phyloP scores from a whole-genome alignment of 768 basidiomycete species.

The Lentinus brumalis region DNA sequence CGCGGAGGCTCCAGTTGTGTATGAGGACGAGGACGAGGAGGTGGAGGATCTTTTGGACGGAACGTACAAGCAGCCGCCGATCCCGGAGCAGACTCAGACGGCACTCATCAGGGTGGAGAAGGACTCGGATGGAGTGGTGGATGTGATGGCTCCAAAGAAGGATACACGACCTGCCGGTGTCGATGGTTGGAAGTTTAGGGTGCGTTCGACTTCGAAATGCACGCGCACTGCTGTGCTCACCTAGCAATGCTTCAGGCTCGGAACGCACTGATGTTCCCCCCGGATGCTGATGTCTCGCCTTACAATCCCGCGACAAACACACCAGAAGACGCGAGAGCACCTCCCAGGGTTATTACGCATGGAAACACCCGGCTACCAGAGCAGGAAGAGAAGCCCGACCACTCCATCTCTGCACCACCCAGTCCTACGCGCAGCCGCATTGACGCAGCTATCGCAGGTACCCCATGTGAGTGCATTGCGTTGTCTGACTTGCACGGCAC shows the following conservation, averaged over 20 bases:
- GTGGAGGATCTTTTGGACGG: conserved; percentile 26
- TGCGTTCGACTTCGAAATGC: conserved; percentile 30
- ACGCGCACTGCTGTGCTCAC: conserved; percentile 1
- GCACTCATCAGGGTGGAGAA: conserved; percentile 17
- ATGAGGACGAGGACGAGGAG: conserved; percentile 31
- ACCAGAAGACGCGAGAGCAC: conserved; percentile 36
- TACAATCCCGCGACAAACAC: conserved; percentile 49
- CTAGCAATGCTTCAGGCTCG: conserved; percentile 58
- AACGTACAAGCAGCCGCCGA: neutral
- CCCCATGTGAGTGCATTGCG: conserved; percentile 67
- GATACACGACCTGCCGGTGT: conserved; percentile 73
- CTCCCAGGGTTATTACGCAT: conserved; percentile 72
- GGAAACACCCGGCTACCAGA: conserved; percentile 79
- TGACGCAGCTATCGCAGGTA: conserved; percentile 90
- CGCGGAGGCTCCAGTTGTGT: conserved; percentile 33
- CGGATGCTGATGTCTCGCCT: conserved; percentile 86
- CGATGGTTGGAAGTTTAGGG: conserved; percentile 85
- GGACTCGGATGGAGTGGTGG: conserved; percentile 38
- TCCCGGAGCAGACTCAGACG: conserved; percentile 7
- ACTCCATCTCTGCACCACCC: conserved; percentile 60
- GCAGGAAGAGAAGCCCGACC: conserved; percentile 57
- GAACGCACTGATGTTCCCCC: conserved; percentile 93
- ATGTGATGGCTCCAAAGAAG: conserved; percentile 82
- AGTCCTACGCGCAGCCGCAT: conserved; percentile 92
- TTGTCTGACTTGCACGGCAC: conserved; percentile 4